Base-by-base conservation (phyloP, 164 flowering plant genomes). In the Santalum album region DNA sequence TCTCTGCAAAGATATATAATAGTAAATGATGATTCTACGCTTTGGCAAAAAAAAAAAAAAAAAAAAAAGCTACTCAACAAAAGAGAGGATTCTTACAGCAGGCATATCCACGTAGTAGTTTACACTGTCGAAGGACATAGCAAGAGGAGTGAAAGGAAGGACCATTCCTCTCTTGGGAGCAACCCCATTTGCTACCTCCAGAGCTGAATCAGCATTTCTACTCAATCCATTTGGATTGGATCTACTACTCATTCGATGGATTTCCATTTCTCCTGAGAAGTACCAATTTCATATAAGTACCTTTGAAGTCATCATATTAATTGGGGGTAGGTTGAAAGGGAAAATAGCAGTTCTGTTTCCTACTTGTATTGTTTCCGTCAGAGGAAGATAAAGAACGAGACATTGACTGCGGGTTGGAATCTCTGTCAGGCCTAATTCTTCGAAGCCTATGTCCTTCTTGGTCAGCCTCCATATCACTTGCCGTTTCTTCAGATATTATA, bases 91-190 rank as follows among this genome's bases (percentile, higher is more conserved):
- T 40, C 81, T 78, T 71, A 88, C 98, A n/a, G 75, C 55, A 12
- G 96, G 96, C 96, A 91, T 88, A 67, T 86, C 95, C n/a, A 91
- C 96, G 50, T 56, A 86, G 75, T 88, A 91, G 49, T 80, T 81
- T 25, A 88, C 79, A 49, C 38, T 65, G 43, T 91, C 92, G 45
- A 88, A 91, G 40, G 89, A 77, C 96, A 91, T 83, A 32, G 87
- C 73, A 5, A 88, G 83, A 10, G 90, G 90, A 53, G 75, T 74
- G 59, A 88, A 91, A 12, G 98, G 98, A 35, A 91, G 78, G 57
- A 88, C 83, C 98, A 91, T 91, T 65, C 98, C 96, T 80, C 77
- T 80, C 75, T 81, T 82, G 10, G 92, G 77, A 53, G 82, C 78
- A 51, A 83, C 78, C 11, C 82, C 94, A 21, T 59, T 64, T 3